Conservation (phyloP, 192 early-diverging fungal species). For the Mycoemilia scoparia region DNA sequence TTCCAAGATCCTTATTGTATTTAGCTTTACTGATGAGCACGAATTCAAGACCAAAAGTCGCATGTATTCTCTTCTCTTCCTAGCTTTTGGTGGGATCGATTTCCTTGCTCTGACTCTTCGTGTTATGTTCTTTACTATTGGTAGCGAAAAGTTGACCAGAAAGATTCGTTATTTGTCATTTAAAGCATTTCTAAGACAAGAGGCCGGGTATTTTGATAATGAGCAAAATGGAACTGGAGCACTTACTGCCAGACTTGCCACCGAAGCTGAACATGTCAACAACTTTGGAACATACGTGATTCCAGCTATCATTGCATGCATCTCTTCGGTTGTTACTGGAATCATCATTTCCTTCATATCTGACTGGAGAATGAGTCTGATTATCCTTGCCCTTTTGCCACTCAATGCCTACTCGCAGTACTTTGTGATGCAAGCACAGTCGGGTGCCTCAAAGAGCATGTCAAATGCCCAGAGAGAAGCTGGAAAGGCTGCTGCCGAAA, state of each 20-base stretch:
- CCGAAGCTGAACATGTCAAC: conserved; percentile 54
- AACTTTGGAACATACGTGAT: conserved; percentile 28
- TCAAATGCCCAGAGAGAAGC: conserved; percentile 59
- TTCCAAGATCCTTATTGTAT: conserved; percentile 22
- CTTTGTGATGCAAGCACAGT: conserved; percentile 15
- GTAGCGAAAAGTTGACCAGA: conserved; percentile 54
- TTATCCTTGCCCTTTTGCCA: conserved; percentile 44
- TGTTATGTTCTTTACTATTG: conserved; percentile 37
- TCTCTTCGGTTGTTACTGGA: conserved; percentile 15
- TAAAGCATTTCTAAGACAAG: conserved; percentile 62
- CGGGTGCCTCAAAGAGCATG: conserved; percentile 31
- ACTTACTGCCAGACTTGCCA: conserved; percentile 61
- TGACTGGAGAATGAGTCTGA: conserved; percentile 69
- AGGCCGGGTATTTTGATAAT: conserved; percentile 75
- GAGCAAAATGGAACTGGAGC: conserved; percentile 59
- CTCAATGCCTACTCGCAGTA: conserved; percentile 27
- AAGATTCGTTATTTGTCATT: conserved; percentile 47
- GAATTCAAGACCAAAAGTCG: conserved; percentile 19
- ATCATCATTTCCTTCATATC: conserved; percentile 47
- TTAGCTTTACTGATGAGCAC: conserved; percentile 6
- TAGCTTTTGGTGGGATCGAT: conserved; percentile 37
- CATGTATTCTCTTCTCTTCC: conserved; percentile 39
- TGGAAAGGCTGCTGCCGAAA: conserved; percentile 70
- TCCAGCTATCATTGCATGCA: conserved; percentile 11
- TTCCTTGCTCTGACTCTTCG: conserved; percentile 34